Evolutionary conservation across 2,329 filamentous ascomycete species (phyloP), one percentile per base, ranked within the genome.

Genomic region (Stagonosporopsis chrysanthemi): DNA sequence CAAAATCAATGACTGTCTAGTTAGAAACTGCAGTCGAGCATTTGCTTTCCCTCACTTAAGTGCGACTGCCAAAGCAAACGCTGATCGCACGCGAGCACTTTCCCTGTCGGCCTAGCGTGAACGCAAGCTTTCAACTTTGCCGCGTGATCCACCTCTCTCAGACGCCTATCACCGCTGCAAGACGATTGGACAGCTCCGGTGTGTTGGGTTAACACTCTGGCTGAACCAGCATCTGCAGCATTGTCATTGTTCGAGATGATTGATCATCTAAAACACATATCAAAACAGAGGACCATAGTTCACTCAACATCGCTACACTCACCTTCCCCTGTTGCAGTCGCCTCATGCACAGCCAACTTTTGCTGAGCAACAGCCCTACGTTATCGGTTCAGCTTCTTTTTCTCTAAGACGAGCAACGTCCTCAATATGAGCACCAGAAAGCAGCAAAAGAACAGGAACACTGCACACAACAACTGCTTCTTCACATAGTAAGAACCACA

Each of bases 401-500:
- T 78, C 65, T 77, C 75, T 70, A 73, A 73, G 9, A 60, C 66
- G 6, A 77, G 58, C 51, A 77, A 33, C n/a, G 65, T 62, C 31
- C 75, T 63, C 52, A 77, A 41, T 2, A 61, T 39, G 3, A 75
- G 43, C 19, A 66, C 67, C 4, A 78, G 49, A 1, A 75, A 9
- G 15, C 71, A 72, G 33, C 71, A 73, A 47, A 77, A 68, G 44
- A 77, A 75, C 69, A 76, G 71, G 42, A 77, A 76, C 2, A 67
- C 75, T 7, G 74, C 74, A 46, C 75, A 77, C 8, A 77, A 69
- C 0, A 67, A 65, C 61, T 72, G 69, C 3, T 75, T 75, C 39
- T 74, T 75, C 19, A 71, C 61, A 40, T 75, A 77, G 23, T 62
- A 67, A 90, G 82, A 24, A 91, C 75, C 11, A 89, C 75, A 63